Percentiles rank a stretch among this genome's conserved stretches.
phyloP scores from a whole-genome alignment of 225 moss, liverwort and hornwort genomes.

The Sphagnum contortum region DNA sequence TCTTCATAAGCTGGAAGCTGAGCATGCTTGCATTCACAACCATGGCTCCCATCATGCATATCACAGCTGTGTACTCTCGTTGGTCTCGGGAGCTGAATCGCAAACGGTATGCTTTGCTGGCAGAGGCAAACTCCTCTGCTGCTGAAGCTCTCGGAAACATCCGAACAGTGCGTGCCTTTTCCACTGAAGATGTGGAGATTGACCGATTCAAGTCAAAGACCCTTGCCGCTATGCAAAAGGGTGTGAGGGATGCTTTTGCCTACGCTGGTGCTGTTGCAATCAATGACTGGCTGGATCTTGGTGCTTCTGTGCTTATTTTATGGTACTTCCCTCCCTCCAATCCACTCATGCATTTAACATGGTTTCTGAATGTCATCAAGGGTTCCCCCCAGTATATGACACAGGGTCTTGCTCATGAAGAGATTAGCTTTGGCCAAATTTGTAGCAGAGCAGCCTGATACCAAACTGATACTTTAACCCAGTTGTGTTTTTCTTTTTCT shows the following conservation, averaged over 20 bases:
- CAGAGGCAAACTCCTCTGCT: constrained; percentile 96
- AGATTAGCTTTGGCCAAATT: too few species aligned
- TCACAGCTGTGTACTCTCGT: constrained; percentile 93
- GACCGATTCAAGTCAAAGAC: constrained; percentile 91
- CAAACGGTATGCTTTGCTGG: constrained; percentile 91
- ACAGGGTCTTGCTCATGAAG: too few species aligned
- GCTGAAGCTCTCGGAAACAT: constrained; percentile 96
- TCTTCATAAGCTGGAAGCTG: constrained; percentile 94
- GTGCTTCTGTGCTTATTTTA: constrained; percentile 89
- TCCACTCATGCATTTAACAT: too few species aligned
- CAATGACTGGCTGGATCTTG: constrained; percentile 96
- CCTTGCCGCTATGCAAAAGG: constrained; percentile 82
- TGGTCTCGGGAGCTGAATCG: constrained; percentile 98
- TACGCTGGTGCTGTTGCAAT: constrained; percentile 98
- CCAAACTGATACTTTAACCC: too few species aligned
- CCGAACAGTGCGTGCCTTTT: constrained; percentile 95
- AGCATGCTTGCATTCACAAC: constrained; percentile 99
- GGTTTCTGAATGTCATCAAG: too few species aligned
- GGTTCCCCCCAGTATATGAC: too few species aligned
- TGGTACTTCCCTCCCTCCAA: constrained; percentile 25
- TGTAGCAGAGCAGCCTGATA: too few species aligned
- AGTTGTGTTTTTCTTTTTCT: too few species aligned
- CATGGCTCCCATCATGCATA: constrained; percentile 99
- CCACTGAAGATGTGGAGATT: constrained; percentile 93
- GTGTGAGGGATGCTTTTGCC: constrained; percentile 93